phyloP scores from a whole-genome alignment of 2,329 filamentous ascomycete species.

The Magnaporthales sp. region DNA sequence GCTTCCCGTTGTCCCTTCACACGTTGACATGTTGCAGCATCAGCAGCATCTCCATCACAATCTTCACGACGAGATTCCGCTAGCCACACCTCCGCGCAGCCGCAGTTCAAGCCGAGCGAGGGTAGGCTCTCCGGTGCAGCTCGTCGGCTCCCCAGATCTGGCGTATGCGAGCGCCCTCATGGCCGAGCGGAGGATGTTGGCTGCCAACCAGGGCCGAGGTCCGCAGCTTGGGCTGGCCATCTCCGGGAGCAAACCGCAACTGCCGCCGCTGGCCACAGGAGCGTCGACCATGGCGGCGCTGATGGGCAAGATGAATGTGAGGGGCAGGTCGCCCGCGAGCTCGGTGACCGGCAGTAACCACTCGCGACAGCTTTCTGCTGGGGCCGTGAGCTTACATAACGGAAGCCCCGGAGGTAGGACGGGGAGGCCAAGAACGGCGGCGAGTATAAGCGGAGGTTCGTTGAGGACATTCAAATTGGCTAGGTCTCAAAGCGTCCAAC shows the following conservation, averaged over 20 bases:
- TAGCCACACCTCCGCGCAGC: conserved; percentile 2
- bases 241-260: background rate
- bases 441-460: background rate
- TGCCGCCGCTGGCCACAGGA: background rate
- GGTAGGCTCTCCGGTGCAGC: background rate
- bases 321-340: background rate
- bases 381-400: background rate
- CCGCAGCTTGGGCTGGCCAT: background rate
- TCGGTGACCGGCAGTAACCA: background rate
- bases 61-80: background rate
- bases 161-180: background rate
- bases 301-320: conserved; percentile 6
- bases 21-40: background rate
- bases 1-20: background rate
- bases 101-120: conserved; percentile 3
- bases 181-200: background rate
- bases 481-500: background rate
- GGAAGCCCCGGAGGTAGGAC: background rate
- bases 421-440: conserved; percentile 1
- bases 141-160: background rate
- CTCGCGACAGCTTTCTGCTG: background rate
- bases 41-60: conserved; percentile 1
- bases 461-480: conserved; percentile 5
- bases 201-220: background rate
- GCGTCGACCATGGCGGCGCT: conserved; percentile 2